A percentile compares a stretch with the other conserved stretches of the same genome.
Evolutionary conservation across 768 basidiomycete genomes (phyloP).

Genomic region (Sporobolomyces roseus): DNA sequence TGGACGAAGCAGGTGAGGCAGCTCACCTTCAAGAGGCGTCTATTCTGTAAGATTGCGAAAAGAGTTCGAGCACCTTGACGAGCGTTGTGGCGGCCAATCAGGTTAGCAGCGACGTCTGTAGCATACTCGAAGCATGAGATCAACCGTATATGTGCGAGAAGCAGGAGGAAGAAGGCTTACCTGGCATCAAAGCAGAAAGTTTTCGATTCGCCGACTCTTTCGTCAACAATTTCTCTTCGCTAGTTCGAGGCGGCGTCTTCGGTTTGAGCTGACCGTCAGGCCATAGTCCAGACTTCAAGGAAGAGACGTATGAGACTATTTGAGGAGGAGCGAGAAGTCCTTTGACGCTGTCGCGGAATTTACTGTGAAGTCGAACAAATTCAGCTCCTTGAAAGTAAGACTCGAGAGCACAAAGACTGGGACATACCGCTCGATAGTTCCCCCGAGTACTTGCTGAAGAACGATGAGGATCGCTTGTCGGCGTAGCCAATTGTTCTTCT

Average conservation of each 20-base stretch:
- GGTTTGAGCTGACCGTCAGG: conserved; percentile 72
- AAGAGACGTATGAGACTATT: conserved; percentile 62
- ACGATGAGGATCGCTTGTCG: conserved; percentile 94
- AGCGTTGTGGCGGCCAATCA: conserved; percentile 96
- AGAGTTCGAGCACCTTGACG: conserved; percentile 85
- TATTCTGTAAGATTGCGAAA: conserved; percentile 89
- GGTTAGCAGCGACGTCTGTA: conserved; percentile 86
- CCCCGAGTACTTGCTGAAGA: conserved; percentile 88
- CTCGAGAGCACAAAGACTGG: background rate
- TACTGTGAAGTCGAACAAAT: conserved; percentile 54
- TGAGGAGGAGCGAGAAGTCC: conserved; percentile 65
- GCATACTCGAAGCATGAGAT: too few species aligned
- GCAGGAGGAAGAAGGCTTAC: conserved; percentile 51
- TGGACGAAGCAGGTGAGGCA: conserved; percentile 1
- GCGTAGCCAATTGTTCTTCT: conserved; percentile 93
- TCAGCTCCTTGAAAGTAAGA: background rate
- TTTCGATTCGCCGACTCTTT: conserved; percentile 84
- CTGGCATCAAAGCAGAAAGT: conserved; percentile 84
- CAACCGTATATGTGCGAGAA: background rate
- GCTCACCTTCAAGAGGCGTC: conserved; percentile 89
- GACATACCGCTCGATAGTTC: conserved; percentile 85
- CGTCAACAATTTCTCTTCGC: conserved; percentile 73
- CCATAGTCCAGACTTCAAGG: conserved; percentile 75
- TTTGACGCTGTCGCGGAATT: conserved; percentile 75
- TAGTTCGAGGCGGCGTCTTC: conserved; percentile 62